A percentile compares a stretch with the other conserved stretches of the same genome.
Conservation (phyloP, 2,329 filamentous ascomycete genomes). For the Fusarium burgessii region DNA sequence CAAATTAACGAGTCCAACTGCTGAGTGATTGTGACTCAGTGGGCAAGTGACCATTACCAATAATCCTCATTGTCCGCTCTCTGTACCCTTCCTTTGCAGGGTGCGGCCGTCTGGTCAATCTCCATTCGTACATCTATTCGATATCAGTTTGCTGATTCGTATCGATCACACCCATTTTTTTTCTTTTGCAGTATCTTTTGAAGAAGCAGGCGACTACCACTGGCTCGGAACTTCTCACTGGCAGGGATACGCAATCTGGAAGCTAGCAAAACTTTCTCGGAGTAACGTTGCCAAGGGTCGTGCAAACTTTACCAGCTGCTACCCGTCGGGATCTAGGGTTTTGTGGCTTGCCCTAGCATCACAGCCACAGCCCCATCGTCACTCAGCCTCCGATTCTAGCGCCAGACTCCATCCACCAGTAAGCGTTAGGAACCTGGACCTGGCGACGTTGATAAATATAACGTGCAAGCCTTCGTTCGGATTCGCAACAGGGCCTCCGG, state of each 20-base stretch:
- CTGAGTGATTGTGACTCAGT: conserved; percentile 35
- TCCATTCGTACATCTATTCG: conserved; percentile 5
- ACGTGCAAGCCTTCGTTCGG: conserved; percentile 22
- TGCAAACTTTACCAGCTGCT: conserved; percentile 18
- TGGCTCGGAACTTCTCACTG: conserved; percentile 25
- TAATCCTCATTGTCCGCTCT: conserved; percentile 17
- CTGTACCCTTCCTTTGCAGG: conserved; percentile 14
- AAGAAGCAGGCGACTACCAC: conserved; percentile 8
- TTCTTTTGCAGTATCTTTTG: conserved; percentile 9
- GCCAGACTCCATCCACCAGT: conserved; percentile 5
- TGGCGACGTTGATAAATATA: conserved; percentile 30
- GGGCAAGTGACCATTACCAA: conserved; percentile 23
- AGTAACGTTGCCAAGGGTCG: conserved; percentile 42
- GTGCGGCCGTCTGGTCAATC: conserved; percentile 17
- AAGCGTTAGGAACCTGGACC: neutral
- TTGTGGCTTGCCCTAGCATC: conserved; percentile 31
- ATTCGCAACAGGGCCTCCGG: conserved; percentile 14
- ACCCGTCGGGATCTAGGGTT: conserved; percentile 12
- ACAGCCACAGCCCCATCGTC: conserved; percentile 23
- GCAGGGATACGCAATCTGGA: conserved; percentile 15
- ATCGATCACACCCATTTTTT: conserved; percentile 33
- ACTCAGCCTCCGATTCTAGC: conserved; percentile 27
- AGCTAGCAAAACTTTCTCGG: conserved; percentile 8
- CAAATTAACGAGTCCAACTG: conserved; percentile 10
- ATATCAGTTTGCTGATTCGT: conserved; percentile 25